Evolutionary conservation across 2,329 filamentous ascomycete genomes (phyloP).

Genomic region (Tolypocladium paradoxum): DNA sequence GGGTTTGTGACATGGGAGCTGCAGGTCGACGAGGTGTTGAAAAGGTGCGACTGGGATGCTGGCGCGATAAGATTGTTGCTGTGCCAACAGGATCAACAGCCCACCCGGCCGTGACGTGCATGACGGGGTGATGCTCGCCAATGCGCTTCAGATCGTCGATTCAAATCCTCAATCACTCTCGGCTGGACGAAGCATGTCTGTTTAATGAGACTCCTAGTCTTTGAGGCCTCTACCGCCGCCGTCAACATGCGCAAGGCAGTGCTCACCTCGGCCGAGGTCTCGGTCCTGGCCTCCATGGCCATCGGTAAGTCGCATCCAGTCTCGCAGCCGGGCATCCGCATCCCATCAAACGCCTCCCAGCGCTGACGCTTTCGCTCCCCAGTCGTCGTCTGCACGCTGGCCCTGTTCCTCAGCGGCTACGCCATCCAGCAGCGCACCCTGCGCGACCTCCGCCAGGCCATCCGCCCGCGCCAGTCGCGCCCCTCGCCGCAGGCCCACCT

Average conservation of each 20-base stretch:
- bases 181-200: background rate
- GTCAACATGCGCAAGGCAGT: constrained; percentile 35
- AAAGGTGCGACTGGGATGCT: constrained; percentile 5
- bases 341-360: constrained; percentile 6
- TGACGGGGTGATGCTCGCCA: background rate
- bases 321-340: constrained; percentile 1
- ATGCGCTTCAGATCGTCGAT: background rate
- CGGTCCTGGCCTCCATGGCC: constrained; percentile 50
- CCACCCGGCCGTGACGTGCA: background rate
- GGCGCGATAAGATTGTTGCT: constrained; percentile 33
- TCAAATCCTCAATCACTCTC: background rate
- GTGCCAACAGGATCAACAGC: constrained; percentile 22
- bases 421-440: constrained; percentile 80
- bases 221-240: background rate
- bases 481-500: constrained; percentile 38
- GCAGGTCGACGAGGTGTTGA: constrained; percentile 6
- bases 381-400: constrained; percentile 68
- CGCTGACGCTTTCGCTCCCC: constrained; percentile 1
- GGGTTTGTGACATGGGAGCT: constrained; percentile 3
- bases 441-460: constrained; percentile 61
- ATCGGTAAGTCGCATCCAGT: constrained; percentile 39
- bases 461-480: constrained; percentile 39
- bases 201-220: too few species aligned
- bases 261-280: constrained; percentile 61
- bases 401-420: constrained; percentile 83